Base-by-base conservation (phyloP, 2,329 filamentous ascomycete genomes). In the Aureobasidium lini region DNA sequence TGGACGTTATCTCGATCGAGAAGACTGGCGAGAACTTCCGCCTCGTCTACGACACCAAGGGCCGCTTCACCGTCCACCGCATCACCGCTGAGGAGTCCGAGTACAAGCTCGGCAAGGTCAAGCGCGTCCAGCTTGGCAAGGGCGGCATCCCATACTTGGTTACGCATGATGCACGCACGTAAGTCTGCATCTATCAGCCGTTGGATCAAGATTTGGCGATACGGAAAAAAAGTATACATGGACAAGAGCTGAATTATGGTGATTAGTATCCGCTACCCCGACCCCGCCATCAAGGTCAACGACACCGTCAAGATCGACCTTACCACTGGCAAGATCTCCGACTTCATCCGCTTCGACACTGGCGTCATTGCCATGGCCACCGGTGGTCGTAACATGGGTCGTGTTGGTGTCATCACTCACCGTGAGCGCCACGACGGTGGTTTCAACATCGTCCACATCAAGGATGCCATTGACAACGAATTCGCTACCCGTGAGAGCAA, bases 101-200 rank as follows among this genome's bases (percentile, higher is more conserved):
- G 84, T 99, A 96, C 90, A 99, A 99, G 89, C 85, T 99, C 73
- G 92, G 92, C 85, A 99, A 97, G 86, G 94, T 99, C 84, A 96
- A 96, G 90, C 89, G 93, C 75, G 94, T 99, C 66, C 94, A 99
- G 85, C 86, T 99, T 73, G 94, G 94, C 84, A 93, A 91, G 81
- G 95, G 94, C 82, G 94, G 92, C 84, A 95, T 99, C 87, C 94
- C 94, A 95, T 99, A 96, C 92, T 96, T 97, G 91, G 94, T 99
- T 90, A 99, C 94, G 92, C 94, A 99, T 90, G 94, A 99, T 94
- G 94, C 94, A 83, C 89, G 94, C 91, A 99, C 94, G 93, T 99
- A 84, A 96, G 93, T 97, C 88, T 85, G 89, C 88, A 90, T 96
- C 92, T 94, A 92, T 96, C 93, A 96, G 93, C 87, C 93, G 93